These are phyloP conservation scores for Parmelia sp. DNA, from an alignment of 495 filamentous ascomycete species.

Conservation along the genomic window DNA sequence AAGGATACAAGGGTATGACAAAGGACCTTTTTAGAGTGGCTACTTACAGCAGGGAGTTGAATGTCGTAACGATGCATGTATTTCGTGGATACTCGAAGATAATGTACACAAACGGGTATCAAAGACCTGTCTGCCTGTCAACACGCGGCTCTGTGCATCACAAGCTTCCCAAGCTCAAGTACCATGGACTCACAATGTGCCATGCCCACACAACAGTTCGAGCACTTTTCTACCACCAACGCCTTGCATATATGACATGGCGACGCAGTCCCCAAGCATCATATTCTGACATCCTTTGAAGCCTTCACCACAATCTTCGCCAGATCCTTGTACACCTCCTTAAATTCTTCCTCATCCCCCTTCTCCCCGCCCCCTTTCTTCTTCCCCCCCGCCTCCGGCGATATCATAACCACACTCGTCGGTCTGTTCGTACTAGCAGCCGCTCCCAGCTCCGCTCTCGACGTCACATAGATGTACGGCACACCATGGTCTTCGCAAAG, in stretches of 20 bases:
- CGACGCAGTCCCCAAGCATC: not conserved
- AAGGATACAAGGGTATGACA: too few species aligned
- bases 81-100: not conserved
- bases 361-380: constrained; percentile 46
- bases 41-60: too few species aligned
- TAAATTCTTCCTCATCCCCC: constrained; percentile 29
- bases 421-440: constrained; percentile 90
- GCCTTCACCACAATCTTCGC: constrained; percentile 22
- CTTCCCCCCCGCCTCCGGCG: constrained; percentile 45
- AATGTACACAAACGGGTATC: constrained; percentile 6
- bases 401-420: constrained; percentile 87
- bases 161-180: not conserved
- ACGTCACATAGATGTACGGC: constrained; percentile 86
- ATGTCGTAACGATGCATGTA: not conserved
- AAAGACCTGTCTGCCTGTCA: constrained; percentile 8
- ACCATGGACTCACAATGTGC: constrained; percentile 1
- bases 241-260: constrained; percentile 6
- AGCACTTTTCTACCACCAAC: constrained; percentile 8
- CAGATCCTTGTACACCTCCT: constrained; percentile 24
- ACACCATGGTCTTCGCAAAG: constrained; percentile 96
- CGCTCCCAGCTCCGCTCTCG: constrained; percentile 81
- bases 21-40: too few species aligned
- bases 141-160: not conserved
- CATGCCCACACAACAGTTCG: not conserved
- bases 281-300: constrained; percentile 20